A percentile compares a stretch with the other conserved stretches of the same genome.
Evolutionary conservation across 1,284 basidiomycete species (phyloP).

Genomic region (Puccinia horiana): DNA sequence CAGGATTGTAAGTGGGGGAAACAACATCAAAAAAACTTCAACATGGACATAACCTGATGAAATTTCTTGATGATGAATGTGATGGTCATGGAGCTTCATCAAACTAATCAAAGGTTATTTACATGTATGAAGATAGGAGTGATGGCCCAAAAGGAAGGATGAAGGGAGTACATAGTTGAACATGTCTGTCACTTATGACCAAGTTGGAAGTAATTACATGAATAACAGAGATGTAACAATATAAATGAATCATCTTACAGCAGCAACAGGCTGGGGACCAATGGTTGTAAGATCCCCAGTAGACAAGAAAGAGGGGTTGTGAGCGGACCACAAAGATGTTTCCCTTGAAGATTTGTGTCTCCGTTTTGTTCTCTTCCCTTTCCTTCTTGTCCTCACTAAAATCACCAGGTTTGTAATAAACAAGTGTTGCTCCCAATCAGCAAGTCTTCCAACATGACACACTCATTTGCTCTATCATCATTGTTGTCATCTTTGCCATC

Average conservation of each 20-base stretch:
- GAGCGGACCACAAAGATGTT: neutral
- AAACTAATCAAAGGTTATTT: too few species aligned
- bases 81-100: too few species aligned
- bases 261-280: neutral
- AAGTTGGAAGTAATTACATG: neutral
- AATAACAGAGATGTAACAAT: neutral
- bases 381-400: constrained; percentile 38
- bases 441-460: constrained; percentile 24
- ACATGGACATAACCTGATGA: too few species aligned
- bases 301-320: neutral
- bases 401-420: constrained; percentile 45
- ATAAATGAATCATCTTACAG: constrained; percentile 21
- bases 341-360: neutral
- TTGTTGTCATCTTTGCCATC: constrained; percentile 3
- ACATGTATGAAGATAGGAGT: neutral
- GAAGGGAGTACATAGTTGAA: neutral
- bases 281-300: neutral
- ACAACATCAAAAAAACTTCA: too few species aligned
- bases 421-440: constrained; percentile 32
- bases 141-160: neutral
- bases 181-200: neutral
- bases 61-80: too few species aligned
- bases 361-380: neutral
- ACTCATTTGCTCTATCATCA: neutral
- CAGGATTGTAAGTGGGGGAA: too few species aligned